A percentile compares a stretch with the other conserved stretches of the same genome.
These are phyloP conservation scores for Corylus heterophylla DNA, from an alignment of 306 rosid genomes.

Conservation along the genomic window DNA sequence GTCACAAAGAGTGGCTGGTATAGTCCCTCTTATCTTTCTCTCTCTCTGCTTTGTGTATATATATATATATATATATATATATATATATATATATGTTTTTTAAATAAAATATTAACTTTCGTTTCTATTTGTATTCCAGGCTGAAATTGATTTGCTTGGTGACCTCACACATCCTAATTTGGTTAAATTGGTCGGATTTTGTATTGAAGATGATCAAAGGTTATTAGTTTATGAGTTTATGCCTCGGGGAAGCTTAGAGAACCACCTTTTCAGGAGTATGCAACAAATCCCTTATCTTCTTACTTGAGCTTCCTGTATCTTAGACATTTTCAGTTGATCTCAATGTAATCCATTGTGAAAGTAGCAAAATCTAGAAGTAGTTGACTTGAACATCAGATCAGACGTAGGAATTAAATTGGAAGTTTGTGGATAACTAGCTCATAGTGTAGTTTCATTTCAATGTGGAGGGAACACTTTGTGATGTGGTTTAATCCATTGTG, in stretches of 20 bases:
- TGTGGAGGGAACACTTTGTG: neutral
- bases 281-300: constrained; percentile 38
- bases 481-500: constrained; percentile 9
- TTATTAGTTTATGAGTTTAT: constrained; percentile 89
- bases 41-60: neutral
- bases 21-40: constrained; percentile 26
- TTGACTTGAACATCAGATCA: neutral
- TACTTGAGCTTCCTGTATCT: neutral
- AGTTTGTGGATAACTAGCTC: neutral
- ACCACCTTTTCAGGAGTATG: constrained; percentile 96
- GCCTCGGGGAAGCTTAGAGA: constrained; percentile 99
- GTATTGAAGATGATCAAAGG: constrained; percentile 93
- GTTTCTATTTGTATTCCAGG: constrained; percentile 50
- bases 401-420: neutral
- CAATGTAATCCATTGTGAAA: constrained; percentile 6
- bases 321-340: constrained; percentile 29
- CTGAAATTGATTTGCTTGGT: constrained; percentile 91
- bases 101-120: constrained; percentile 4
- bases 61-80: constrained; percentile 19
- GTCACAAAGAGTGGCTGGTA: constrained; percentile 99
- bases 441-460: neutral
- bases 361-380: constrained; percentile 10
- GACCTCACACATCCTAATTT: constrained; percentile 86
- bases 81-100: neutral
- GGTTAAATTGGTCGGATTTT: constrained; percentile 89